Evolutionary conservation across 1,139 yeast species (phyloP), one percentile per base, ranked within the genome.

Genomic region (Arxiozyma telluris): DNA sequence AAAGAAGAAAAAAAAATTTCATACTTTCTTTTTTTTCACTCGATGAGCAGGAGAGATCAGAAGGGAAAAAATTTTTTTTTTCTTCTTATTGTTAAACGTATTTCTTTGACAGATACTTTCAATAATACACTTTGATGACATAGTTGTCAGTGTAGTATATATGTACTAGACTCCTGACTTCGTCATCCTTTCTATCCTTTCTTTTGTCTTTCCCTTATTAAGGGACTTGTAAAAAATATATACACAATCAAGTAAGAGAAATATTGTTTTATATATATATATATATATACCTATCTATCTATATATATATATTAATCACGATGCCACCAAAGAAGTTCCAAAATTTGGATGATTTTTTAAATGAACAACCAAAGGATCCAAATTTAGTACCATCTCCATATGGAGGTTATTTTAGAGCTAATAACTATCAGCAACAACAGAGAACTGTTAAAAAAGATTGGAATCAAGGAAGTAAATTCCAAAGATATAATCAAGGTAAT

Each of bases 251-350:
- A 23, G 6, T 23, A 23, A 23, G 25, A 23, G 6, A 6, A 23
- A 23, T 23, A 23, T 23, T 23, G 25, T 23, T 4, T 23, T 27
- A 27, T 8, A 27, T 27, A 27, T 6, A 27, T 9, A 27, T 45
- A 43, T 43, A 6, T 6, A 20, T n/a, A 9, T 21, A 42, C 6
- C 9, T 42, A 18, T 20, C 3, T 42, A 42, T 20, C 4, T 30
- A 30, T 30, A 30, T 30, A 30, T 30, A 34, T 34, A 12, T 34
- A 34, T 15, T 15, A 44, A 8, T 44, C 47, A 44, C 18, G 2
- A 67, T 67, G 71, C 70, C 71, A 56, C 71, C 71, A 54, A 68
- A 68, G 62, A 67, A 68, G 56, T 64, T 65, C 49, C 63, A 61
- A 52, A 59, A 61, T 51, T 57, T 68, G 51, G 64, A 64, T 52